A percentile compares a stretch with the other conserved stretches of the same genome.
phyloP scores from a whole-genome alignment of 169 alveolate genomes.

The Eimeria sp. region DNA sequence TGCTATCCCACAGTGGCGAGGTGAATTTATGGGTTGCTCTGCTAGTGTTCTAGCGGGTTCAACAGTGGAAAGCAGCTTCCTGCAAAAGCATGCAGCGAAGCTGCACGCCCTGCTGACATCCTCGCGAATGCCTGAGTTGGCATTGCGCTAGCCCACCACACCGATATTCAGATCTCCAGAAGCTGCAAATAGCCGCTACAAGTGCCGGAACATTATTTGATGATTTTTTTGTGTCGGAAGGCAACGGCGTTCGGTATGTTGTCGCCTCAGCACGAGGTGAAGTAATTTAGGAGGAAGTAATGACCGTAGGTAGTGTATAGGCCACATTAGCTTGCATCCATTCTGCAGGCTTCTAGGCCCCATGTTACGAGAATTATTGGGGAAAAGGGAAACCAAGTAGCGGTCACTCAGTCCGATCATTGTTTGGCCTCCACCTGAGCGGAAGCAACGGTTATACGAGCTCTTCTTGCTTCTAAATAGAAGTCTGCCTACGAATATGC shows the following conservation, averaged over 20 bases:
- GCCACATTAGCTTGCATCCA: not conserved
- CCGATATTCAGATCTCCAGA: not conserved
- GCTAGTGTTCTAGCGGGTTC: not conserved
- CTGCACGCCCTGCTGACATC: constrained; percentile 39
- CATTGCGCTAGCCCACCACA: not conserved
- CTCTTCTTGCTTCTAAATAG: not conserved
- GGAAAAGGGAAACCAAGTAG: not conserved
- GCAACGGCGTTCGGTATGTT: not conserved
- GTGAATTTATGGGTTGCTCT: constrained; percentile 3
- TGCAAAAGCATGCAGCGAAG: constrained; percentile 32
- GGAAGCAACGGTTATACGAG: not conserved
- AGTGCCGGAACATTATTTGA: not conserved
- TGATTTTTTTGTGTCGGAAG: not conserved
- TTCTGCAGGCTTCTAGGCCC: not conserved
- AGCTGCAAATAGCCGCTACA: not conserved
- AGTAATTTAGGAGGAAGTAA: not conserved
- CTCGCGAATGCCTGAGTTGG: constrained; percentile 17
- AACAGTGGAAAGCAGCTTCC: constrained; percentile 8
- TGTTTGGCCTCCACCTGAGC: not conserved
- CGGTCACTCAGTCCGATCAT: not conserved
- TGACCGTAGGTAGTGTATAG: not conserved
- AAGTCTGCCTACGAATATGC: not conserved
- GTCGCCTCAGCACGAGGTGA: not conserved
- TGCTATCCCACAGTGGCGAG: constrained; percentile 25
- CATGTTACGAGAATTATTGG: not conserved